These are phyloP conservation scores for Alternaria viburni DNA, from an alignment of 2,329 filamentous ascomycete genomes.

Conservation along the genomic window DNA sequence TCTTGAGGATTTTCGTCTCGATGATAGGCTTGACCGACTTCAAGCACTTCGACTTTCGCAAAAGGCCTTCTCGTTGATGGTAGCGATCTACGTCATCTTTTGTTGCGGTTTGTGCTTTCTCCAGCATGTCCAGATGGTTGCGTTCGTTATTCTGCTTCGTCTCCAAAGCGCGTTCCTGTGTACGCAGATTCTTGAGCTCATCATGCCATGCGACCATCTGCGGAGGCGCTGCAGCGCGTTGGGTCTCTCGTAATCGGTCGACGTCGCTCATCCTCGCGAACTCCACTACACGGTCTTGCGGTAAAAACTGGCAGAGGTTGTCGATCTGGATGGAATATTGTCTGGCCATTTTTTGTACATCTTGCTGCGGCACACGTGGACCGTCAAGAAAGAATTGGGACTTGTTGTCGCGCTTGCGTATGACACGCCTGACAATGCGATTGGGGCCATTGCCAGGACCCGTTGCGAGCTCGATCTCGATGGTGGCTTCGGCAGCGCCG, in stretches of 20 bases:
- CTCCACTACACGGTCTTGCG: slow-evolving; percentile 93
- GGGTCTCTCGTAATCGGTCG: slow-evolving; percentile 82
- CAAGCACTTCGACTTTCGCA: slow-evolving; percentile 67
- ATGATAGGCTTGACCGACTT: slow-evolving; percentile 70
- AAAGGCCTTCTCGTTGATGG: slow-evolving; percentile 74
- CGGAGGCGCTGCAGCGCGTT: slow-evolving; percentile 82
- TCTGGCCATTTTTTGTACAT: slow-evolving; percentile 70
- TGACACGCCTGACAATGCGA: slow-evolving; percentile 74
- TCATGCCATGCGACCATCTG: slow-evolving; percentile 82
- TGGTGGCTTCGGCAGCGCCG: slow-evolving; percentile 74
- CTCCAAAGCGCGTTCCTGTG: slow-evolving; percentile 70
- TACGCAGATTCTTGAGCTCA: slow-evolving; percentile 72
- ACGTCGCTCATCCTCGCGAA: slow-evolving; percentile 85
- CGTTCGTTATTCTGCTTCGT: slow-evolving; percentile 63
- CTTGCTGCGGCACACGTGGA: slow-evolving; percentile 64
- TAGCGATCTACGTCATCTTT: slow-evolving; percentile 84
- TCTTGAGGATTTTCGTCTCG: slow-evolving; percentile 65
- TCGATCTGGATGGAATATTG: slow-evolving; percentile 91
- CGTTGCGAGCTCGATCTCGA: slow-evolving; percentile 88
- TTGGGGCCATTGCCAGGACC: slow-evolving; percentile 65
- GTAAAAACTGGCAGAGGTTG: slow-evolving; percentile 95
- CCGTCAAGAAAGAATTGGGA: slow-evolving; percentile 81
- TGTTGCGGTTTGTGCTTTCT: slow-evolving; percentile 75
- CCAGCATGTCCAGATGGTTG: slow-evolving; percentile 69
- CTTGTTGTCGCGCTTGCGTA: slow-evolving; percentile 82